These are phyloP conservation scores for Pulveroboletus frians DNA, from an alignment of 768 basidiomycete genomes.

Conservation along the genomic window DNA sequence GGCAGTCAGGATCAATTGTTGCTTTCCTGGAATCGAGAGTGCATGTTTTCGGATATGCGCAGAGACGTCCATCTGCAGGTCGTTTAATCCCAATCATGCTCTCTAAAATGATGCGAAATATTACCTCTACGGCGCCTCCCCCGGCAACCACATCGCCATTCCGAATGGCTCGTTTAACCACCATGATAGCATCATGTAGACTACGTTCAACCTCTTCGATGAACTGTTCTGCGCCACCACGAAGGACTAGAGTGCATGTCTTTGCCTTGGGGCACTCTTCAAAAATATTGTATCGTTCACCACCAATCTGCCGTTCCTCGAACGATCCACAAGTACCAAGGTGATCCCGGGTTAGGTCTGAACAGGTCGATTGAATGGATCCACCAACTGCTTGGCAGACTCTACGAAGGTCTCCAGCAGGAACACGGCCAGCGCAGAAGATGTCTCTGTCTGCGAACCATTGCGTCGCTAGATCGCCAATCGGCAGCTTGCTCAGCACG, in stretches of 20 bases:
- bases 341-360: constrained; percentile 85
- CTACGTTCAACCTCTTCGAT: constrained; percentile 97
- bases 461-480: constrained; percentile 97
- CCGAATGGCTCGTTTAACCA: constrained; percentile 95
- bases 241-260: constrained; percentile 89
- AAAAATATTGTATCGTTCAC: constrained; percentile 94
- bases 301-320: constrained; percentile 93
- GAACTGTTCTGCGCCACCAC: constrained; percentile 98
- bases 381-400: constrained; percentile 97
- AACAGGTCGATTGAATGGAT: constrained; percentile 89
- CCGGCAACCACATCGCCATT: constrained; percentile 97
- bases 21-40: constrained; percentile 90
- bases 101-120: constrained; percentile 7
- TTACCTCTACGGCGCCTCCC: constrained; percentile 93
- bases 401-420: constrained; percentile 82
- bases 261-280: constrained; percentile 90
- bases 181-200: constrained; percentile 98
- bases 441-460: constrained; percentile 99
- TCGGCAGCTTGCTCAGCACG: constrained; percentile 95
- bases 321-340: constrained; percentile 91
- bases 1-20: constrained; percentile 88
- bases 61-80: constrained; percentile 89
- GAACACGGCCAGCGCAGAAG: constrained; percentile 97
- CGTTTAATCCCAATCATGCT: neutral
- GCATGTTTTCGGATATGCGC: constrained; percentile 90